Evolutionary conservation across 176 grass and related monocot genomes (phyloP).

Genomic region (Secale cereale): DNA sequence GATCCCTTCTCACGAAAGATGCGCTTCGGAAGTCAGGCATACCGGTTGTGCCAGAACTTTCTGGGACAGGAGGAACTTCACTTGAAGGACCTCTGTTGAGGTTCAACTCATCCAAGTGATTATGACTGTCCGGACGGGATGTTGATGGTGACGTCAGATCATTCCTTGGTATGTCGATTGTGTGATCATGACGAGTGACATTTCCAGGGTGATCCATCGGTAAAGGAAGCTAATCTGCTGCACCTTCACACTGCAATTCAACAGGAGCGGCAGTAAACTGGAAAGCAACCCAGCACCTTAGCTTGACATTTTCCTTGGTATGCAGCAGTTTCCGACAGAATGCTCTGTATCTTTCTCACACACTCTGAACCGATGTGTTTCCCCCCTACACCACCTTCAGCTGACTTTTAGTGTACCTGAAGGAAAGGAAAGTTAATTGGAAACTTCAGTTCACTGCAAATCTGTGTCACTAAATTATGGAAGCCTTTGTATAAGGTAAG

Average conservation of each 20-base stretch:
- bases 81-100: constrained; percentile 20
- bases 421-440: constrained; percentile 17
- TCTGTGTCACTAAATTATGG: neutral
- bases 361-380: neutral
- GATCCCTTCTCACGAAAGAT: constrained; percentile 45
- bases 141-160: constrained; percentile 52
- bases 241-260: constrained; percentile 2
- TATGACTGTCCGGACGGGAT: constrained; percentile 26
- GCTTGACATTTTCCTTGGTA: neutral
- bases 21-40: constrained; percentile 37
- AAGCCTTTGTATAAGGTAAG: constrained; percentile 19
- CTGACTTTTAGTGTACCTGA: constrained; percentile 36
- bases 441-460: neutral
- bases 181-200: constrained; percentile 46
- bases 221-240: constrained; percentile 11
- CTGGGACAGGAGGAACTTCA: constrained; percentile 23
- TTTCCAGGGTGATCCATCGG: constrained; percentile 58
- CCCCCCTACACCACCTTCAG: neutral
- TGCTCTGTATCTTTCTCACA: constrained; percentile 2
- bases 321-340: neutral
- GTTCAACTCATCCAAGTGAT: constrained; percentile 21
- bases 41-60: constrained; percentile 28
- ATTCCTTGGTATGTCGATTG: constrained; percentile 68
- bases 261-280: neutral
- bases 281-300: constrained; percentile 6